Evolutionary conservation across 108 stramenopile species (phyloP).

Genomic region (Cylindrotheca closterium): DNA sequence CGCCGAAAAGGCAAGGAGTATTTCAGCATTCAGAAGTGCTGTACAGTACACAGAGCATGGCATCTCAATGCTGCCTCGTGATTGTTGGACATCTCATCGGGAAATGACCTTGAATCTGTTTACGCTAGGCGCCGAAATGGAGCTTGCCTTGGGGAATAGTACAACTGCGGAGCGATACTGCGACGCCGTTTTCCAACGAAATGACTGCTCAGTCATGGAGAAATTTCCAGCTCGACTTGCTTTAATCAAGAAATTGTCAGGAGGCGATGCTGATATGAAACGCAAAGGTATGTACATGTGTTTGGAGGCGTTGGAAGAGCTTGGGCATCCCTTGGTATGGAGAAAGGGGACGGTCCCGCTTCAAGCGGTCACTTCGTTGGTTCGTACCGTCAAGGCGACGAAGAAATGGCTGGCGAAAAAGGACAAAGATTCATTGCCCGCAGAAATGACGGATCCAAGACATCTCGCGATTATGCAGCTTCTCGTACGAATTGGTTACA

Average conservation of each 20-base stretch:
- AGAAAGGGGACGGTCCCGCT: no score
- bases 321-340: no score
- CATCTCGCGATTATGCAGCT: constrained; percentile 12
- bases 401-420: no score
- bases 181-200: constrained; percentile 8
- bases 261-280: no score
- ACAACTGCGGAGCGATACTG: constrained; percentile 9
- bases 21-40: constrained; percentile 28
- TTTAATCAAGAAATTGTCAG: no score
- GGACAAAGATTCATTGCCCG: not conserved
- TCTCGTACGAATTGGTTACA: no score
- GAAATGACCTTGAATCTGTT: constrained; percentile 19
- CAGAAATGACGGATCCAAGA: constrained; percentile 16
- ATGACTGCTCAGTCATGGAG: constrained; percentile 2
- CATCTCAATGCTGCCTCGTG: constrained; percentile 3
- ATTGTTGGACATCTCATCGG: constrained; percentile 4
- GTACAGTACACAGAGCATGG: constrained; percentile 18
- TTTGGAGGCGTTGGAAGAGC: no score
- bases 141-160: constrained; percentile 17
- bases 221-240: no score
- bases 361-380: no score
- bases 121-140: constrained; percentile 15
- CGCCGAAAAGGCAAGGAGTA: constrained; percentile 8
- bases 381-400: no score
- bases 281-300: no score